Base-by-base conservation (phyloP, 2,329 filamentous ascomycete species). In the Chaetothyriales sp. region DNA sequence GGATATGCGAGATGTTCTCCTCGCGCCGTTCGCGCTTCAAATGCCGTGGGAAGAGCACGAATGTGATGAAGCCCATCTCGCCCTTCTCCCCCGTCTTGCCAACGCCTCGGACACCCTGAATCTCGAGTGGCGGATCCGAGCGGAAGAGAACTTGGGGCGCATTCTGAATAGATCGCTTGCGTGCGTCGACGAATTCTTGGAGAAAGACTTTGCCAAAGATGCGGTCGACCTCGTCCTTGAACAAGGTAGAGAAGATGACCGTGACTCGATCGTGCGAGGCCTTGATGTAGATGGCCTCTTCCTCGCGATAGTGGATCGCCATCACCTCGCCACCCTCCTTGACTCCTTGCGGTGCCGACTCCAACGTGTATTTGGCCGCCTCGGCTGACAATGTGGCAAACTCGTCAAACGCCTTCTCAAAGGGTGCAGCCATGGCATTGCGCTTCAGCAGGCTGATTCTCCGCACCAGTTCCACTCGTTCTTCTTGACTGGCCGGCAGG, bases 201-300 rank as follows among this genome's bases (percentile, higher is more conserved):
- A 98, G 81, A 67, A 99, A 98, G 13, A 98, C 89, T 73, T 95
- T 97, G 62, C 92, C 92, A 64, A 94, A 98, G 53, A 99, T 87
- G 56, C 90, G 78, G 67, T 98, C 92, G 51, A 94, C 98, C 73
- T 98, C 94, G 67, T 99, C 94, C 53, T 88, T 79, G 77, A 99
- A 99, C 49, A 97, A 81, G 44, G 92, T 98, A 71, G 89, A 95
- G 77, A 98, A 98, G 65, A 98, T 98, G 64, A 98, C 89, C 0
- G 94, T 98, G 49, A 99, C 92, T 64, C 92, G 83, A 68, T 99
- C 92, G 72, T 94, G 86, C 68, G 86, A 94, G 56, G 92, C 90
- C 74, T 98, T 97, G 74, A 98, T 85, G 70, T 94, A 98, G 65
- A 99, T 97, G 49, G 92, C 89, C 69, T 99, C 92, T 74, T 97